Conservation (phyloP, 2,329 filamentous ascomycete species). For the Colletotrichum tropicicola region DNA sequence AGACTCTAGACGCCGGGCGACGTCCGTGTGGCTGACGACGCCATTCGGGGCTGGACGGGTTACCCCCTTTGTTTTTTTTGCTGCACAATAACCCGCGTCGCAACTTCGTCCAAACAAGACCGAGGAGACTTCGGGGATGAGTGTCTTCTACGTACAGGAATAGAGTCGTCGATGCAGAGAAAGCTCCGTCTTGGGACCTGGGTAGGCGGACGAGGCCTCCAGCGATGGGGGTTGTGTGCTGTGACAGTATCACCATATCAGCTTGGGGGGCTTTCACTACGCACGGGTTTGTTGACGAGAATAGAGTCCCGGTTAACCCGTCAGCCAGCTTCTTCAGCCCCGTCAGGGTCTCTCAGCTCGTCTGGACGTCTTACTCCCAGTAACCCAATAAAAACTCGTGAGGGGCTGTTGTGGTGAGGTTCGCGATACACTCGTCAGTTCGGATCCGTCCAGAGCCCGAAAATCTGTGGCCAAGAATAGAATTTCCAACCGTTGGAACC, state of each 20-base stretch:
- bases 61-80: neutral
- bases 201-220: neutral
- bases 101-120: too few species aligned
- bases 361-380: neutral
- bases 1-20: neutral
- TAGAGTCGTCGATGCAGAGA: neutral
- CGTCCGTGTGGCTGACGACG: neutral
- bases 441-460: neutral
- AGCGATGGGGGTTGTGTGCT: neutral
- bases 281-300: neutral
- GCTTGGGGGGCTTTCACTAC: neutral
- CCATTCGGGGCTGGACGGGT: neutral
- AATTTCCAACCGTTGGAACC: too few species aligned
- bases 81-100: too few species aligned
- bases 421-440: neutral
- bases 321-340: neutral
- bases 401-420: neutral
- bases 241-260: too few species aligned
- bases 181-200: neutral
- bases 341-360: neutral
- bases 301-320: neutral
- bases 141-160: neutral
- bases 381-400: neutral
- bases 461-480: slow-evolving; percentile 1
- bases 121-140: neutral